Evolutionary conservation across 116 monocot species (phyloP).

Genomic region (Trichopus zeylanicus): DNA sequence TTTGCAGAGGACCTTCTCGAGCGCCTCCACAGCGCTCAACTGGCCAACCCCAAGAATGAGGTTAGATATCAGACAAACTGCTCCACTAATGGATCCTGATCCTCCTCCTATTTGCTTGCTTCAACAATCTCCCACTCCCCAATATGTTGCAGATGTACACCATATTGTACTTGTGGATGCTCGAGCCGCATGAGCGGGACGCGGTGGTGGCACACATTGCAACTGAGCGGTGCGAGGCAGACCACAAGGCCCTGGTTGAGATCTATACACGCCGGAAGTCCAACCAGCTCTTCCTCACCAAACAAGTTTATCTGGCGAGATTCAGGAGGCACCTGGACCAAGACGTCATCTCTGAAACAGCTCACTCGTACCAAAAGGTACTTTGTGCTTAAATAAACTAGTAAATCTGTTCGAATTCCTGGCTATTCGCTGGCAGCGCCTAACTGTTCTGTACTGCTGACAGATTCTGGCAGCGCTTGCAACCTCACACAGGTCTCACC

Average conservation of each 20-base stretch:
- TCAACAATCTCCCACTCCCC: neutral
- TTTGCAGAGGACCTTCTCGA: slow-evolving; percentile 37
- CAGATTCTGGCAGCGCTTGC: slow-evolving; percentile 57
- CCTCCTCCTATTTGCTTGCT: neutral
- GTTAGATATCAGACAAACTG: slow-evolving; percentile 3
- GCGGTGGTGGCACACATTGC: slow-evolving; percentile 46
- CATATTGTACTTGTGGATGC: slow-evolving; percentile 58
- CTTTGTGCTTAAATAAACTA: too few species aligned
- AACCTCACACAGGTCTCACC: slow-evolving; percentile 55
- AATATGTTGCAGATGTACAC: slow-evolving; percentile 10
- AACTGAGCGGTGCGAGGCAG: slow-evolving; percentile 8
- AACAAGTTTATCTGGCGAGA: slow-evolving; percentile 45
- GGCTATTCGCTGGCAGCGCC: too few species aligned
- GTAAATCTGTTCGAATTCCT: too few species aligned
- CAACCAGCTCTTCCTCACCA: slow-evolving; percentile 57
- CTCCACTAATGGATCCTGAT: neutral
- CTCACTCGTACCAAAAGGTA: slow-evolving; percentile 53
- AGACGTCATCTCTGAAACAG: slow-evolving; percentile 32
- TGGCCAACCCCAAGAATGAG: slow-evolving; percentile 30
- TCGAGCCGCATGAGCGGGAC: slow-evolving; percentile 45
- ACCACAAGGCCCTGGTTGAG: slow-evolving; percentile 51
- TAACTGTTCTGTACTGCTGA: neutral
- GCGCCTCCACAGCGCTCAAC: slow-evolving; percentile 12
- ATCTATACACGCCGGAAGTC: slow-evolving; percentile 53
- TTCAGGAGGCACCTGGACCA: slow-evolving; percentile 52